phyloP scores from a whole-genome alignment of 805 yeast genomes.

The Pichia gijzeniarum region DNA sequence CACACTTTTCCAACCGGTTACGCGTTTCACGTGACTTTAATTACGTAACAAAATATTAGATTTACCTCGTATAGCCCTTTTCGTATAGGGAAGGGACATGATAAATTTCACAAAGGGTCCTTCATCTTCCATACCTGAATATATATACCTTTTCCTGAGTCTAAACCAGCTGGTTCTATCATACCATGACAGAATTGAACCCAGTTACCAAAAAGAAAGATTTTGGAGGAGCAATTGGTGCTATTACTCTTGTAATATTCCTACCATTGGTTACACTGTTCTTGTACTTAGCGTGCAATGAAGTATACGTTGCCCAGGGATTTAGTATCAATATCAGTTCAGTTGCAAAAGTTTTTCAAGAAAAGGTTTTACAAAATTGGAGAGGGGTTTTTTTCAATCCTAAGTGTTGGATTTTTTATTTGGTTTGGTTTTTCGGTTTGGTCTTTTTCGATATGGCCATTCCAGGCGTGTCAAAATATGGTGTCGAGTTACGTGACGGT shows the following conservation, averaged over 20 bases:
- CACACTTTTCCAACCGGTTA: too few species aligned
- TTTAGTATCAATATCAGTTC: slow-evolving; percentile 35
- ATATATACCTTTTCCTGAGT: too few species aligned
- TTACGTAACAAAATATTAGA: too few species aligned
- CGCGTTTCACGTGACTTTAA: not conserved
- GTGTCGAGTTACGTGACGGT: slow-evolving; percentile 73
- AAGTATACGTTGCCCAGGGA: slow-evolving; percentile 47
- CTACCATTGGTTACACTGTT: slow-evolving; percentile 59
- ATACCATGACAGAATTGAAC: slow-evolving; percentile 37
- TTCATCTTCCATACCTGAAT: too few species aligned
- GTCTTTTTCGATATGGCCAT: slow-evolving; percentile 56
- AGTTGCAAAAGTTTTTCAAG: slow-evolving; percentile 22
- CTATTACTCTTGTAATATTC: slow-evolving; percentile 54
- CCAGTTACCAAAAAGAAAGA: slow-evolving; percentile 69
- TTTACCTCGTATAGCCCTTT: not conserved
- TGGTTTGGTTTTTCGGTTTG: slow-evolving; percentile 65
- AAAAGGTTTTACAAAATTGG: slow-evolving; percentile 18
- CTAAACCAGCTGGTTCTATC: too few species aligned
- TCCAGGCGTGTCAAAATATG: slow-evolving; percentile 71
- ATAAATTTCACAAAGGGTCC: too few species aligned
- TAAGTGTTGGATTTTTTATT: slow-evolving; percentile 56
- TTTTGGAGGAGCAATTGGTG: slow-evolving; percentile 76
- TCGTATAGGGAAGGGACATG: too few species aligned
- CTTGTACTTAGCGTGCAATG: slow-evolving; percentile 59
- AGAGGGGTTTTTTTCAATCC: slow-evolving; percentile 34